Percentiles rank a stretch among this genome's conserved stretches.
Conservation (phyloP, 257 asterid species). For the Rauvolfia tetraphylla region DNA sequence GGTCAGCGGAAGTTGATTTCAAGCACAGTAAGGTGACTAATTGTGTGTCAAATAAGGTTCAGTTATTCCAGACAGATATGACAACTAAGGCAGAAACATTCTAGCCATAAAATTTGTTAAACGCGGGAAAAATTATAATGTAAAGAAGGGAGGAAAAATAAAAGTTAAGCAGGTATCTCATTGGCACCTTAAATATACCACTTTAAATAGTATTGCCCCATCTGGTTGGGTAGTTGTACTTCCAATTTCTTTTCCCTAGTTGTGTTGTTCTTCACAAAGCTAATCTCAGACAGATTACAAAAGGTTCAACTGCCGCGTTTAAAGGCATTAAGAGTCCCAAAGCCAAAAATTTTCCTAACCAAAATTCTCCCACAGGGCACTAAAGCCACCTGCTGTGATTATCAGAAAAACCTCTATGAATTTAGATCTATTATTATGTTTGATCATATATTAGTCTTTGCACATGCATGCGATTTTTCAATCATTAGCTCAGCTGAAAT, state of each 20-base stretch:
- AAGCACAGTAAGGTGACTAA: not conserved
- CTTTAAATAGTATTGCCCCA: not conserved
- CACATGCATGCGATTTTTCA: not conserved
- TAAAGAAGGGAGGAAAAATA: not conserved
- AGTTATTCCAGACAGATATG: not conserved
- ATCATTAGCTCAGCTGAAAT: not conserved
- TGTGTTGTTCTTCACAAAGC: not conserved
- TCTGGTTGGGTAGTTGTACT: not conserved
- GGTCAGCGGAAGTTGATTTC: not conserved
- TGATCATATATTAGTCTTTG: not conserved
- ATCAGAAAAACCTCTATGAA: not conserved
- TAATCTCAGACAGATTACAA: not conserved
- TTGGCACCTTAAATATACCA: not conserved
- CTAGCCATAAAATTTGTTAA: not conserved
- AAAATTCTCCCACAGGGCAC: not conserved
- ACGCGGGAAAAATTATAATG: too few species aligned
- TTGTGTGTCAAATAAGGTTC: not conserved
- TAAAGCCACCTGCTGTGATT: not conserved
- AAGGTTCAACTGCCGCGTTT: not conserved
- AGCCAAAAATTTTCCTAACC: not conserved
- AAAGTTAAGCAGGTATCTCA: not conserved
- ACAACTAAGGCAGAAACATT: not conserved
- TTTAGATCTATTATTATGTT: not conserved
- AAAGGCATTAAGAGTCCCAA: not conserved
- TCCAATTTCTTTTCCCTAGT: not conserved